phyloP scores from a whole-genome alignment of 768 basidiomycete genomes.

The Termitomyces sp. region DNA sequence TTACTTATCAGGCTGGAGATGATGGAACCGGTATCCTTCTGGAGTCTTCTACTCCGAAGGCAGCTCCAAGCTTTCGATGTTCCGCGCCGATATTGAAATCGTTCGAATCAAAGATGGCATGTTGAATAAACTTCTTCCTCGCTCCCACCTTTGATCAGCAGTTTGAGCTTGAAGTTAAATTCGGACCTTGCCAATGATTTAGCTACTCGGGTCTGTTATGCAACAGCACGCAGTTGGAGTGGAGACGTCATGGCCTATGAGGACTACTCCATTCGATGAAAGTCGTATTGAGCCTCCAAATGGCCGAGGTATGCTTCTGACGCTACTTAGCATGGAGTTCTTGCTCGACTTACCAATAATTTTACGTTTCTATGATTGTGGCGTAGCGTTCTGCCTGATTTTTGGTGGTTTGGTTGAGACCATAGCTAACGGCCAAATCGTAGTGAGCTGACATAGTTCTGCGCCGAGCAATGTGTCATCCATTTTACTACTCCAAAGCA shows the following conservation, averaged over 20 bases:
- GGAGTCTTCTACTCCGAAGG: neutral
- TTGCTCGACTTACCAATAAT: neutral
- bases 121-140: neutral
- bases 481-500: neutral
- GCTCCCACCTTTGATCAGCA: neutral
- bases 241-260: neutral
- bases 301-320: neutral
- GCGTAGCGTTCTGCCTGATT: neutral
- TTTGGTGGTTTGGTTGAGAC: neutral
- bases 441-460: neutral
- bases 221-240: too few species aligned
- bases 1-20: conserved; percentile 43
- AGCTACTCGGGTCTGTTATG: neutral
- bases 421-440: neutral
- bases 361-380: neutral
- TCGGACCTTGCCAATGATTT: neutral
- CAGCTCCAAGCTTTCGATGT: neutral
- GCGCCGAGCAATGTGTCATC: neutral
- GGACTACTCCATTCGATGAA: neutral
- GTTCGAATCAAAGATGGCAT: neutral
- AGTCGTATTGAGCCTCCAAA: neutral
- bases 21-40: conserved; percentile 52
- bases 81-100: too few species aligned
- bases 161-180: neutral
- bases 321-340: neutral